A percentile compares a stretch with the other conserved stretches of the same genome.
These are phyloP conservation scores for Fusarium equiseti DNA, from an alignment of 2,329 filamentous ascomycete genomes.

Conservation along the genomic window DNA sequence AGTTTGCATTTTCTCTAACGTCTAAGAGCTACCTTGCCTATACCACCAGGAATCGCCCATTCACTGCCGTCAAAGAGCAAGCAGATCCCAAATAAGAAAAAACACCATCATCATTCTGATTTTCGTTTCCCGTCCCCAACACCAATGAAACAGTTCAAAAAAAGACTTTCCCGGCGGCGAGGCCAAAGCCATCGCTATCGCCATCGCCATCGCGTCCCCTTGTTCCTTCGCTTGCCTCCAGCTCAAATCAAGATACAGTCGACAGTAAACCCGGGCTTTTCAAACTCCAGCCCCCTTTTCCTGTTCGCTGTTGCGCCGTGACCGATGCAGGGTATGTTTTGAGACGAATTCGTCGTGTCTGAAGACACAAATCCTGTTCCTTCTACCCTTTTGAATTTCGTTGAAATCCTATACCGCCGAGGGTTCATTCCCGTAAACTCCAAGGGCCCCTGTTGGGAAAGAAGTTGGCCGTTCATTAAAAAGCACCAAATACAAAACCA, in stretches of 20 bases:
- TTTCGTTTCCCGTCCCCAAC: conserved; percentile 23
- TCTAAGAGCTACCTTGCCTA: conserved; percentile 44
- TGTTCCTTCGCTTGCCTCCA: conserved; percentile 5
- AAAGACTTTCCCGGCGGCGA: not conserved
- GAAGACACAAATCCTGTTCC: conserved; percentile 35
- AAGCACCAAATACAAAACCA: conserved; percentile 13
- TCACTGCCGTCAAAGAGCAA: conserved; percentile 21
- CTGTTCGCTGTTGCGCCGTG: conserved; percentile 41
- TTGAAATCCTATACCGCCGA: conserved; percentile 21
- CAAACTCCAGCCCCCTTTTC: conserved; percentile 38
- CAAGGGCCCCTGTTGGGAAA: conserved; percentile 25
- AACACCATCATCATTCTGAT: conserved; percentile 43
- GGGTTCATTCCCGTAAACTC: conserved; percentile 35
- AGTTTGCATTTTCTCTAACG: conserved; percentile 49
- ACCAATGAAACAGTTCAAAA: conserved; percentile 8
- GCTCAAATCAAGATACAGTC: conserved; percentile 15
- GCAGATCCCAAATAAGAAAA: conserved; percentile 19
- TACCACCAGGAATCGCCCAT: conserved; percentile 23
- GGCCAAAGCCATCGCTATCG: not conserved
- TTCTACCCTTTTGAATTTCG: conserved; percentile 26
- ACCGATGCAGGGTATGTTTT: conserved; percentile 50
- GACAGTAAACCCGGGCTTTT: conserved; percentile 32
- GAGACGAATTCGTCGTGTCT: conserved; percentile 37
- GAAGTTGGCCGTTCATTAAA: conserved; percentile 25
- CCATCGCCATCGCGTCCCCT: not conserved